Percentiles rank a stretch among this genome's conserved stretches.
Conservation (phyloP, 2,329 filamentous ascomycete species). For the Hypoxylon sp. region DNA sequence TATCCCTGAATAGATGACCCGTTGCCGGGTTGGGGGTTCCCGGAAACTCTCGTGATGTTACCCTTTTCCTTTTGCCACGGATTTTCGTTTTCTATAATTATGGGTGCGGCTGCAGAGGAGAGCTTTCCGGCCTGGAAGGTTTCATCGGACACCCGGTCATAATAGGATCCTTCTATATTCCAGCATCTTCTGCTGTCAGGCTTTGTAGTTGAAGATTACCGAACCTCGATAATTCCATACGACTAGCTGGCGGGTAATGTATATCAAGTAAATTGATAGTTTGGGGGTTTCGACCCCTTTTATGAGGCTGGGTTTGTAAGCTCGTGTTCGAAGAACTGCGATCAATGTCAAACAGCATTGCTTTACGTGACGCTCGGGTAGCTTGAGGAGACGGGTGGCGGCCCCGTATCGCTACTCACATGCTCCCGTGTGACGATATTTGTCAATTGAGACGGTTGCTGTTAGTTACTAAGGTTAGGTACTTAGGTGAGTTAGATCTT, state of each 20-base stretch:
- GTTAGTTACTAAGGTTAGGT: too few relatives aligned
- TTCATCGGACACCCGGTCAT: constrained; percentile 27
- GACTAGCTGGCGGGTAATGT: constrained; percentile 26
- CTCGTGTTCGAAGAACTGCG: constrained; percentile 13
- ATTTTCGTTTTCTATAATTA: constrained; percentile 27
- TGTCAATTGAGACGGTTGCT: background rate
- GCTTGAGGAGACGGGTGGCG: constrained; percentile 10
- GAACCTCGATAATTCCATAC: constrained; percentile 29
- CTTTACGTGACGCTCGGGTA: constrained; percentile 16
- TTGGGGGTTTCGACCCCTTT: background rate
- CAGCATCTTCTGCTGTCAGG: constrained; percentile 22
- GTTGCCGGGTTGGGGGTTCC: constrained; percentile 9
- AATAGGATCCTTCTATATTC: constrained; percentile 31
- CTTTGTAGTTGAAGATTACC: constrained; percentile 31
- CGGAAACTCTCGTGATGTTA: constrained; percentile 30
- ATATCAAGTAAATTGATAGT: constrained; percentile 1
- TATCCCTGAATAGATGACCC: constrained; percentile 22
- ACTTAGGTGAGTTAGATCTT: constrained; percentile 29
- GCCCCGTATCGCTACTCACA: constrained; percentile 26
- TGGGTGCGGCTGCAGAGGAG: constrained; percentile 30
- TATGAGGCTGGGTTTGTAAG: background rate
- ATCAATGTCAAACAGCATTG: constrained; percentile 24
- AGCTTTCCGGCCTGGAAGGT: constrained; percentile 31
- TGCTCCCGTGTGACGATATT: constrained; percentile 18
- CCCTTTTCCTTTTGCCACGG: constrained; percentile 19